Evolutionary conservation across 345 rosid genomes (phyloP), one percentile per base, ranked within the genome.

Genomic region (Arabidopsis arenosa): DNA sequence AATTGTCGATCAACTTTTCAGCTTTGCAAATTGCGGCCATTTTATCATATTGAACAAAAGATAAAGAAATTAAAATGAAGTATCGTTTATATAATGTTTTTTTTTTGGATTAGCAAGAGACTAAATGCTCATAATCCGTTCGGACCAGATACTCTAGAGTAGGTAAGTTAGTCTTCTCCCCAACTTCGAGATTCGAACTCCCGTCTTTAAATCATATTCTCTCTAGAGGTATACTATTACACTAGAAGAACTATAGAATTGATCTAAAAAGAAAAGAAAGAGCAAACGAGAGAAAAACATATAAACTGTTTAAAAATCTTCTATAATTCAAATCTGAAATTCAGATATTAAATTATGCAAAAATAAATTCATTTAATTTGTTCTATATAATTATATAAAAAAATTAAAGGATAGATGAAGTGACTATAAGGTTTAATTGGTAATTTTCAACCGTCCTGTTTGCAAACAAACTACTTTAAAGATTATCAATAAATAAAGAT

Each of bases 1-100:
- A 75, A 39, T 51, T 68, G 55, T 40, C 70, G 18, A 75, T 59
- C 47, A 39, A 67, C 63, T 60, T 75, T 75, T 62, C 11, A 60
- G 39, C 62, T 68, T 32, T 68, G 39, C 23, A 32, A 32, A 59
- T 40, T 18, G 68, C 68, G 45, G 67, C 61, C 43, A 64, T 14
- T 11, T 74, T 45, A 72, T 74, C 48, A 23, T n/a, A 44, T 23
- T 44, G 40, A 54, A 73, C 15, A 17, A 72, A 72, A 15, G 62
- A 7, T 37, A 7, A 62, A 32, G 12, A 33, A 41, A 23, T 39
- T 39, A 39, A 11, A 39, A 18, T 28, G 32, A 28, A 28, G 32
- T 5, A 60, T 37, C 9, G 1, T 45, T 45, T 45, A 45, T 15
- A n/a, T 6, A 3, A 47, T n/a, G 52, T 15, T 6, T n/a, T n/a